phyloP scores from a whole-genome alignment of 1,284 basidiomycete genomes.

The Apiotrichum veenhuisii region DNA sequence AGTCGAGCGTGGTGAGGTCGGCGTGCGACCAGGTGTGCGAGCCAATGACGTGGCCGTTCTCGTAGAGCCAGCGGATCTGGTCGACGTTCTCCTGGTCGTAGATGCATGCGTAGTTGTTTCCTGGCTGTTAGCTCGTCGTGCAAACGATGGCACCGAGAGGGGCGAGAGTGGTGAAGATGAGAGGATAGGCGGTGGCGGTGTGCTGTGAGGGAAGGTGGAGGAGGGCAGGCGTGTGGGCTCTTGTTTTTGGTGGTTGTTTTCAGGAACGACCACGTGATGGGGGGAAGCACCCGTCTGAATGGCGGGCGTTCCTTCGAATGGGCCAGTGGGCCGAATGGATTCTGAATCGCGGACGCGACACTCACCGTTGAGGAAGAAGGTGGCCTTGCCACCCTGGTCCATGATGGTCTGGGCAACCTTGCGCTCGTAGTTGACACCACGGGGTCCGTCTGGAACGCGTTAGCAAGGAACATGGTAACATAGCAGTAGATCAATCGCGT shows the following conservation, averaged over 20 bases:
- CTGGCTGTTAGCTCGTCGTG: not conserved
- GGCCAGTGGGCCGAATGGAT: no score
- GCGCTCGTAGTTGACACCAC: slow-evolving; percentile 42
- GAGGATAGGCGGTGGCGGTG: no score
- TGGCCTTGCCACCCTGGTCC: slow-evolving; percentile 52
- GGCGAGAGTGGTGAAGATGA: not conserved
- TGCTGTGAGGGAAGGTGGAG: no score
- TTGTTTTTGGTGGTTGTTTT: no score
- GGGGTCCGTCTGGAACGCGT: slow-evolving; percentile 53
- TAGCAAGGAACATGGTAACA: not conserved
- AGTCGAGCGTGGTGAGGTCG: slow-evolving; percentile 52
- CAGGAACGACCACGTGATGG: no score
- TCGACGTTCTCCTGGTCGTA: slow-evolving; percentile 42
- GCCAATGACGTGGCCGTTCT: slow-evolving; percentile 53
- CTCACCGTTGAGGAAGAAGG: slow-evolving; percentile 58
- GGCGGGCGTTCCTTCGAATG: no score
- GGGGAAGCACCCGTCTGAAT: no score
- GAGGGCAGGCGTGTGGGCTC: no score
- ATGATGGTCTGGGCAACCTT: slow-evolving; percentile 51
- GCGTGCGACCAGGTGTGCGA: slow-evolving; percentile 59
- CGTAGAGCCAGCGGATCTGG: slow-evolving; percentile 9
- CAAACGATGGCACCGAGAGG: not conserved
- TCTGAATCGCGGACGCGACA: no score
- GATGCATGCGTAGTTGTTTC: slow-evolving; percentile 54
- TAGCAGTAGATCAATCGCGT: not conserved